Evolutionary conservation across 805 yeast genomes (phyloP).

Genomic region (Wickerhamomyces rabaulensis): DNA sequence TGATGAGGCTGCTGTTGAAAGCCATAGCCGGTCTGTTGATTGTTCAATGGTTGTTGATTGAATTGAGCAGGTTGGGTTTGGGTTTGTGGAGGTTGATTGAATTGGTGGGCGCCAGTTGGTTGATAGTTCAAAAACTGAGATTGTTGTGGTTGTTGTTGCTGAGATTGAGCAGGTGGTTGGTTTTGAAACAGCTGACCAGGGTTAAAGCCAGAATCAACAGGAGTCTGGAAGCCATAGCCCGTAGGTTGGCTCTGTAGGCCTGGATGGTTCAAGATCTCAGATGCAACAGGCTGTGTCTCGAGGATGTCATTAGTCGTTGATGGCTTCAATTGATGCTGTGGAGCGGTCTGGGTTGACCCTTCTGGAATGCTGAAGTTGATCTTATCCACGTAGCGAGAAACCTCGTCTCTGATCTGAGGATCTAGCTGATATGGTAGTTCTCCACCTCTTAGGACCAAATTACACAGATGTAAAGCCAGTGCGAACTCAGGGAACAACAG

Average conservation of each 20-base stretch:
- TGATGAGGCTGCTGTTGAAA: slow-evolving; percentile 1
- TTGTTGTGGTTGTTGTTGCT: slow-evolving; percentile 9
- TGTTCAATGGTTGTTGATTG: too few species aligned
- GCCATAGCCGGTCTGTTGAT: too few species aligned
- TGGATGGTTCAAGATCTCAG: slow-evolving; percentile 1
- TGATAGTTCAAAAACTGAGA: slow-evolving; percentile 12
- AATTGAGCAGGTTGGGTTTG: neutral
- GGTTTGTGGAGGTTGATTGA: neutral
- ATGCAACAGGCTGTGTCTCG: slow-evolving; percentile 30
- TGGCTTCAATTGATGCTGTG: slow-evolving; percentile 3
- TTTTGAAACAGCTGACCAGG: slow-evolving; percentile 1
- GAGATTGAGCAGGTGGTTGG: slow-evolving; percentile 5
- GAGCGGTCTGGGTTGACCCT: slow-evolving; percentile 10
- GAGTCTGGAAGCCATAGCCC: slow-evolving; percentile 27
- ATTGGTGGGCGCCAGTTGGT: neutral
- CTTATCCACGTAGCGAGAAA: slow-evolving; percentile 78
- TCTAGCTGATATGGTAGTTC: slow-evolving; percentile 71
- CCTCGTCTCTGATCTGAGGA: slow-evolving; percentile 71
- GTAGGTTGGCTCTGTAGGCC: slow-evolving; percentile 33
- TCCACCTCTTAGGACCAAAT: slow-evolving; percentile 69
- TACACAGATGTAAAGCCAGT: slow-evolving; percentile 83
- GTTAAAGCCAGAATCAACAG: neutral
- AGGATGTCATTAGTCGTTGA: slow-evolving; percentile 14
- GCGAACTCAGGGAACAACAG: slow-evolving; percentile 93
- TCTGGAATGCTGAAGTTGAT: slow-evolving; percentile 76